Evolutionary conservation across 2,329 filamentous ascomycete species (phyloP), one percentile per base, ranked within the genome.

Genomic region (Neurospora sp.): DNA sequence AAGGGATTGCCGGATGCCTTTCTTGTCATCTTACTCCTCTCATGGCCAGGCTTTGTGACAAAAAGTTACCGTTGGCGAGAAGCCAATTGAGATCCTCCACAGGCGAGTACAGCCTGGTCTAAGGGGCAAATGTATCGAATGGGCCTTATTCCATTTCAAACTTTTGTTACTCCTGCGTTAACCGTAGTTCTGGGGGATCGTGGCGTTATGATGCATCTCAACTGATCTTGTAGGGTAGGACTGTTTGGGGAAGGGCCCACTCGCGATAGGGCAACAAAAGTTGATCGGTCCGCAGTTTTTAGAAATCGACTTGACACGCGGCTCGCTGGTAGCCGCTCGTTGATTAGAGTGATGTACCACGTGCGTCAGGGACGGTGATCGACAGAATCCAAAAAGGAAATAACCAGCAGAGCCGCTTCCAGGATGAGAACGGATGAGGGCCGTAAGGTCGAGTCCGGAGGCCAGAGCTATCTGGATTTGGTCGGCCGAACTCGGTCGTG

Each of bases 281-380:
- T 66, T 39, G 69, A 71, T 69, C 69, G 66, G 67, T 67, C 19
- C 71, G 70, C 70, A 71, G 68, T 28, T 37, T 36, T 66, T 40
- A 52, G 65, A 17, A 62, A 43, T 72, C 69, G 71, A 65, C 71
- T 17, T 73, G 73, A 72, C 72, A 73, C 68, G 72, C 73, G 71
- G 72, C 69, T 68, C 33, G 19, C 69, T 57, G 52, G 70, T 65
- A 68, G 65, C 67, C 57, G 69, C 66, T 66, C 68, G 23, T 39
- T 23, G 46, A 40, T 57, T 66, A 69, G 71, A 57, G 43, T 40
- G 68, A 67, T 12, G 28, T 23, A 37, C 23, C 12, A 36, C 23
- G 15, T 23, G 33, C 33, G 68, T 66, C 39, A 39, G 36, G 65
- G 23, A 69, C 67, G 39, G 46, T 65, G 65, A 68, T 8, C n/a